Percentiles rank a stretch among this genome's conserved stretches.
phyloP scores from a whole-genome alignment of 805 yeast species.

The Middelhovenomyces tepae region DNA sequence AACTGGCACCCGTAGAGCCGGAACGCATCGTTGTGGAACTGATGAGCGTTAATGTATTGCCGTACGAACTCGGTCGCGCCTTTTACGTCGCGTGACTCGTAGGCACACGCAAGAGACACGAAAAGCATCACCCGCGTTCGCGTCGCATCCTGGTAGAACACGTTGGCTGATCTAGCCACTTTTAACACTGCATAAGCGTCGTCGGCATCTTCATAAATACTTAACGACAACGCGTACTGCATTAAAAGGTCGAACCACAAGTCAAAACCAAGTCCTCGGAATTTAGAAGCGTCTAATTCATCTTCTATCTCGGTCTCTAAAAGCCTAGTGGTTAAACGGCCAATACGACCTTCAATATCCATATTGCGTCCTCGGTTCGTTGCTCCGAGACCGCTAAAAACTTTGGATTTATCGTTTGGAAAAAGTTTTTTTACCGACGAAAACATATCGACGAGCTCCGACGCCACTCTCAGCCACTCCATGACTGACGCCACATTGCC shows the following conservation, averaged over 20 bases:
- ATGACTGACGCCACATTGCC: constrained; percentile 54
- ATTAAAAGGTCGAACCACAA: constrained; percentile 82
- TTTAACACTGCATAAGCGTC: constrained; percentile 64
- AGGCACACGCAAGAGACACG: constrained; percentile 56
- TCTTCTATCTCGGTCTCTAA: constrained; percentile 29
- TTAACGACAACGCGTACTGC: constrained; percentile 63
- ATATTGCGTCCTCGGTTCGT: constrained; percentile 49
- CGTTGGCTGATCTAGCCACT: constrained; percentile 68
- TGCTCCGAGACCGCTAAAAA: constrained; percentile 56
- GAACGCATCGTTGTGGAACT: constrained; percentile 62
- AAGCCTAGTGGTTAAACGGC: constrained; percentile 13
- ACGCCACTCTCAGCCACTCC: constrained; percentile 78
- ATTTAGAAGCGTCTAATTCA: constrained; percentile 35
- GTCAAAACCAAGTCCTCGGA: constrained; percentile 68
- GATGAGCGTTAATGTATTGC: constrained; percentile 54
- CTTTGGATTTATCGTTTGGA: constrained; percentile 62
- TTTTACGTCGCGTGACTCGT: constrained; percentile 41
- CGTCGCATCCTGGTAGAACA: constrained; percentile 58
- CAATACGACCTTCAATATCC: constrained; percentile 54
- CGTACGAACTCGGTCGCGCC: constrained; percentile 53
- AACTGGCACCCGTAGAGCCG: constrained; percentile 61
- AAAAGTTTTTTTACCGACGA: constrained; percentile 70
- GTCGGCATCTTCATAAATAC: constrained; percentile 48
- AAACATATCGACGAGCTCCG: constrained; percentile 77
- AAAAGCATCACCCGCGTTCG: constrained; percentile 53